Conservation (phyloP, 768 basidiomycete genomes). For the Lentinula sp. region DNA sequence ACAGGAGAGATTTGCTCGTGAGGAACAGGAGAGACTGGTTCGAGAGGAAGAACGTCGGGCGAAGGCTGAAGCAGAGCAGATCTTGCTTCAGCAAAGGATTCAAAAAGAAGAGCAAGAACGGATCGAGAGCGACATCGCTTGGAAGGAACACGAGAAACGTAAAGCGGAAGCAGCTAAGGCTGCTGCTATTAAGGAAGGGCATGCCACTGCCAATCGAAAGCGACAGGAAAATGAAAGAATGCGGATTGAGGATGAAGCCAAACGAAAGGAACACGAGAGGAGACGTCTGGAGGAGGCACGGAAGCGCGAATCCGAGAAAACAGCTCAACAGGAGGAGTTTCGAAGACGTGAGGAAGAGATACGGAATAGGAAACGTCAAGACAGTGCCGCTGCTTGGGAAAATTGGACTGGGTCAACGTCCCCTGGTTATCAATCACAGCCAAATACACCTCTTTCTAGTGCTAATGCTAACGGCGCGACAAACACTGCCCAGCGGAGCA, state of each 20-base stretch:
- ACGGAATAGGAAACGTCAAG: constrained; percentile 32
- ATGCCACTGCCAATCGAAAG: constrained; percentile 1
- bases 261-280: constrained; percentile 14
- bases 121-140: constrained; percentile 16
- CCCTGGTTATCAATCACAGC: constrained; percentile 10
- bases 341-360: constrained; percentile 29
- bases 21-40: constrained; percentile 16
- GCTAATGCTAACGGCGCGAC: constrained; percentile 14
- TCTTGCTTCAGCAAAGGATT: constrained; percentile 18
- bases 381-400: constrained; percentile 28
- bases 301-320: constrained; percentile 23
- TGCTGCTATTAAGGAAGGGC: constrained; percentile 5
- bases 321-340: constrained; percentile 12
- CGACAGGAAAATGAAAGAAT: constrained; percentile 6
- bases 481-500: constrained; percentile 14
- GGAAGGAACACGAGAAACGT: constrained; percentile 13
- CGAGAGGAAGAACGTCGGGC: constrained; percentile 14
- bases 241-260: constrained; percentile 2
- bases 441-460: constrained; percentile 13
- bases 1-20: constrained; percentile 1
- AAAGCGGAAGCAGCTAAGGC: constrained; percentile 20
- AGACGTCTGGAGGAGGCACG: constrained; percentile 16
- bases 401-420: constrained; percentile 16
- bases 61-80: constrained; percentile 17
- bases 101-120: constrained; percentile 33